Percentiles rank a stretch among this genome's conserved stretches.
Evolutionary conservation across 2,329 filamentous ascomycete species (phyloP).

Genomic region (Colletotrichum sp.): DNA sequence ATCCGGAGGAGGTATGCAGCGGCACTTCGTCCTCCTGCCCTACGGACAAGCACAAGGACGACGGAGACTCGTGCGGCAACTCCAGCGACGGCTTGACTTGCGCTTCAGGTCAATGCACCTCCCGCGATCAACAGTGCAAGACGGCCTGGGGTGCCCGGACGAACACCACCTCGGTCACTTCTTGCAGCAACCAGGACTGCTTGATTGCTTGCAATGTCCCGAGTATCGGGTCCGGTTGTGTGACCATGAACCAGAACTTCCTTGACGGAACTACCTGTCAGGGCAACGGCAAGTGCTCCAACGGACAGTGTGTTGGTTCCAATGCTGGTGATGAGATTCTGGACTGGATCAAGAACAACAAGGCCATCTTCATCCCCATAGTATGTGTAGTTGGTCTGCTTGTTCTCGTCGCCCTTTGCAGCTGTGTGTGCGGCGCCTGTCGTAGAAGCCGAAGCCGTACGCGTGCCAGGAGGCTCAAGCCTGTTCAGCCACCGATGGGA

Average conservation of each 20-base stretch:
- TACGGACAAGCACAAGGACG: constrained; percentile 67
- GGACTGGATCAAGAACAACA: constrained; percentile 79
- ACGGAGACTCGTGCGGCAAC: constrained; percentile 76
- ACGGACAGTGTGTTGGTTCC: constrained; percentile 78
- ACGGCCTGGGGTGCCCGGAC: constrained; percentile 80
- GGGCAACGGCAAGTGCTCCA: constrained; percentile 78
- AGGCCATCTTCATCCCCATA: constrained; percentile 83
- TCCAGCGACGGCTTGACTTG: constrained; percentile 71
- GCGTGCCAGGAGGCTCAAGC: constrained; percentile 28
- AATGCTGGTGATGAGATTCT: constrained; percentile 73
- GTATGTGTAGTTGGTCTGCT: constrained; percentile 72
- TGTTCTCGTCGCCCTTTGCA: constrained; percentile 71
- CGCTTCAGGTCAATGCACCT: constrained; percentile 94
- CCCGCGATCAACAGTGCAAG: constrained; percentile 86
- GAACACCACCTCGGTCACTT: constrained; percentile 76
- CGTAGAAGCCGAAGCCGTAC: constrained; percentile 25
- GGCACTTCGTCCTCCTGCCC: constrained; percentile 79
- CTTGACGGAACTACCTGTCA: constrained; percentile 88
- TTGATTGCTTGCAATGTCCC: constrained; percentile 78
- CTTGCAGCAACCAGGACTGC: constrained; percentile 74
- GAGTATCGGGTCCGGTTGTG: constrained; percentile 71
- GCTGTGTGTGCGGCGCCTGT: constrained; percentile 59
- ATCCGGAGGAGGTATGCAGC: constrained; percentile 83
- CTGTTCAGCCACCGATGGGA: constrained; percentile 19
- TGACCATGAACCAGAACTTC: constrained; percentile 86